These are phyloP conservation scores for Acanthamoeba divionensis DNA, from an alignment of 208 protist species.

Conservation along the genomic window DNA sequence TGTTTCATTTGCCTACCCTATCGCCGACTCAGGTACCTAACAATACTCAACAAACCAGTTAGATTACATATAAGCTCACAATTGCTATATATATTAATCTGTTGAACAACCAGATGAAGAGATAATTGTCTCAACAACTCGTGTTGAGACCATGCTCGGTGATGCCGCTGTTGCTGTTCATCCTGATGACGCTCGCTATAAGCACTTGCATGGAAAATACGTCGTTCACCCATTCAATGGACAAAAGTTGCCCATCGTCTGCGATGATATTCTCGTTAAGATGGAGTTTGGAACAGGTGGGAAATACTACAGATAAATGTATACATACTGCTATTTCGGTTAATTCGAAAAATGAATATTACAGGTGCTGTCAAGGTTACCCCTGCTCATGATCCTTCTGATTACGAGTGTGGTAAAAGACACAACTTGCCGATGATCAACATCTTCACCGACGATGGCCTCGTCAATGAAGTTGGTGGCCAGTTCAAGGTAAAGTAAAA, in stretches of 20 bases:
- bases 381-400: constrained; percentile 99
- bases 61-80: constrained; percentile 83
- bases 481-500: constrained; percentile 86
- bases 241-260: constrained; percentile 94
- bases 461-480: constrained; percentile 88
- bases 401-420: constrained; percentile 96
- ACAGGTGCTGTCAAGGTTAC: constrained; percentile 91
- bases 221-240: constrained; percentile 94
- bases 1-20: constrained; percentile 93
- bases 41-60: constrained; percentile 67
- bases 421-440: constrained; percentile 94
- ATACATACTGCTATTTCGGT: not conserved
- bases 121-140: constrained; percentile 96
- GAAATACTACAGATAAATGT: constrained; percentile 2
- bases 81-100: too few species aligned
- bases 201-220: constrained; percentile 89
- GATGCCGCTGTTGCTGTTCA: constrained; percentile 96
- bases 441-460: constrained; percentile 94
- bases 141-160: constrained; percentile 99
- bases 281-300: constrained; percentile 96
- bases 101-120: constrained; percentile 73
- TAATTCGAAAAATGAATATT: not conserved
- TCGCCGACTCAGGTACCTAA: constrained; percentile 72
- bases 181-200: constrained; percentile 96
- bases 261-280: constrained; percentile 96